Percentiles rank a stretch among this genome's conserved stretches.
Evolutionary conservation across 1,284 basidiomycete genomes (phyloP).

Genomic region (Boletus mariae): DNA sequence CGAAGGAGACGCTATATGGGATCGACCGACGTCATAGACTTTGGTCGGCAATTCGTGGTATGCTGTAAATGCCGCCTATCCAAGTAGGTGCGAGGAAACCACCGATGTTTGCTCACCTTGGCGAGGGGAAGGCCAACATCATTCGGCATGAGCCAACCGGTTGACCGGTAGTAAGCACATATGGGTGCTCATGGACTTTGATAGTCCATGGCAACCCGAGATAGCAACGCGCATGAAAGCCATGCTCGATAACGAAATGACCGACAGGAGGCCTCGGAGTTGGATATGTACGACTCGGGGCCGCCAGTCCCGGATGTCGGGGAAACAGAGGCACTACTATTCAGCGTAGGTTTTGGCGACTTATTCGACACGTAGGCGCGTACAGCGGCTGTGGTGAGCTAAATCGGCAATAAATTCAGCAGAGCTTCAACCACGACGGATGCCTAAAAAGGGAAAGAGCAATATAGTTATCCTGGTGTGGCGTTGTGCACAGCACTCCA

Average conservation of each 20-base stretch:
- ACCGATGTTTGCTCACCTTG: constrained; percentile 14
- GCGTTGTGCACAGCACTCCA: constrained; percentile 13
- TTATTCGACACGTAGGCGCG: not conserved
- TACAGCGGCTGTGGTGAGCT: not conserved
- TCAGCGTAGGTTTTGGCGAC: not conserved
- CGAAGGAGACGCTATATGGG: not conserved
- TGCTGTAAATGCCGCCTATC: constrained; percentile 14
- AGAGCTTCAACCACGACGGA: constrained; percentile 1
- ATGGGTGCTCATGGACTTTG: not conserved
- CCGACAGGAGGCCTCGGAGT: not conserved
- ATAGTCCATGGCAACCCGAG: constrained; percentile 5
- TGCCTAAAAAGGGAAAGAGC: constrained; percentile 12
- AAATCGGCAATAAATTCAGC: not conserved
- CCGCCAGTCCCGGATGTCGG: not conserved
- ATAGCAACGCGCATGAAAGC: constrained; percentile 10
- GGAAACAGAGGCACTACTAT: not conserved
- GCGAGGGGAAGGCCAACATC: not conserved
- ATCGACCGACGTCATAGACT: constrained; percentile 1
- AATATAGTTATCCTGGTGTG: not conserved
- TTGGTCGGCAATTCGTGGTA: not conserved
- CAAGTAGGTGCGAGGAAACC: constrained; percentile 7
- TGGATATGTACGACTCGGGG: not conserved
- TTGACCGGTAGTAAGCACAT: constrained; percentile 6
- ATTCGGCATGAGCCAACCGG: not conserved
- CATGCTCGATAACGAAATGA: not conserved